These are phyloP conservation scores for Phytopythium vexans DNA, from an alignment of 352 stramenopile genomes.

Conservation along the genomic window DNA sequence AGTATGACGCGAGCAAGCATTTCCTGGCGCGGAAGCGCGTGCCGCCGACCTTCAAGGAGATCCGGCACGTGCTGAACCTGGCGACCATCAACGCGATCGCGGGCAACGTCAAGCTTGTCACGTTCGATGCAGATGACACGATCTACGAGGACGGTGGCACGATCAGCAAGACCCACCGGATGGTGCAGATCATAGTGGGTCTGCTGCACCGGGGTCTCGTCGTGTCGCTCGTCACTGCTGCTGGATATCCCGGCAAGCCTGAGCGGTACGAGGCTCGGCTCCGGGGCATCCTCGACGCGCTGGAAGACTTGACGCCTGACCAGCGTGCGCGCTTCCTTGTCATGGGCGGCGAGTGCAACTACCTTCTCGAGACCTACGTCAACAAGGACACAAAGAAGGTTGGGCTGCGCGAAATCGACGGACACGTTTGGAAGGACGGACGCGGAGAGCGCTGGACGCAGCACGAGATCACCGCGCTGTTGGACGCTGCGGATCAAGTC, in stretches of 20 bases:
- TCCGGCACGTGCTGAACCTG: slow-evolving; percentile 84
- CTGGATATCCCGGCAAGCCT: slow-evolving; percentile 70
- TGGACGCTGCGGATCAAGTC: slow-evolving; percentile 81
- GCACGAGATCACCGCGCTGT: slow-evolving; percentile 69
- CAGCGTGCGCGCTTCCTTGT: slow-evolving; percentile 81
- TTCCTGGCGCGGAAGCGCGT: slow-evolving; percentile 78
- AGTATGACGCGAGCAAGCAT: slow-evolving; percentile 73
- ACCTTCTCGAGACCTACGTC: slow-evolving; percentile 82
- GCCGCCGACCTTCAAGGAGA: slow-evolving; percentile 80
- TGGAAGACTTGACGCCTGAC: slow-evolving; percentile 43
- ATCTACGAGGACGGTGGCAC: slow-evolving; percentile 84
- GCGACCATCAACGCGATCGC: slow-evolving; percentile 73
- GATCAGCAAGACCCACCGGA: slow-evolving; percentile 60
- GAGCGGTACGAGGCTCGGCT: slow-evolving; percentile 71
- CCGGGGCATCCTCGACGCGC: slow-evolving; percentile 68
- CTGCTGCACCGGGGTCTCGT: slow-evolving; percentile 66
- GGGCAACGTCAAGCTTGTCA: slow-evolving; percentile 74
- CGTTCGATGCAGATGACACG: slow-evolving; percentile 84
- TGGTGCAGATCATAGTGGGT: slow-evolving; percentile 71
- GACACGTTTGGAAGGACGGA: slow-evolving; percentile 73
- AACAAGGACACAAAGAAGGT: slow-evolving; percentile 35
- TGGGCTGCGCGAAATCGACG: slow-evolving; percentile 63
- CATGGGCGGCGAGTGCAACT: slow-evolving; percentile 97
- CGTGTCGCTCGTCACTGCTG: slow-evolving; percentile 81
- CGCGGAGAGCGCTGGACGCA: slow-evolving; percentile 85